Percentiles rank a stretch among this genome's conserved stretches.
Conservation (phyloP, 2,329 filamentous ascomycete species). For the Hirsutella thompsonii region DNA sequence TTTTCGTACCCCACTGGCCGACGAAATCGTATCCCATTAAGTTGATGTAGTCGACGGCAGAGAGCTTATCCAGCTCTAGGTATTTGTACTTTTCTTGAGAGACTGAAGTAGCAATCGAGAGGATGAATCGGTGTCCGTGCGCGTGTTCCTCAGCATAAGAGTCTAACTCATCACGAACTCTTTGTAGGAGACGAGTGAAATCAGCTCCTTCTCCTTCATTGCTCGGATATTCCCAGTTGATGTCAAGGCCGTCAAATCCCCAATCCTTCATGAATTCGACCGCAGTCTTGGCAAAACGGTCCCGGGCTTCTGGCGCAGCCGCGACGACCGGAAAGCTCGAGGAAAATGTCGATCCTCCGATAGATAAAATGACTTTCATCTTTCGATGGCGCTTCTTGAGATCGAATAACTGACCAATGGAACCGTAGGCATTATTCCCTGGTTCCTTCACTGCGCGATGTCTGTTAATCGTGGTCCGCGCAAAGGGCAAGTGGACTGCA, state of each 20-base stretch:
- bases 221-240: conserved; percentile 27
- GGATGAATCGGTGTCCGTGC: conserved; percentile 34
- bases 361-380: conserved; percentile 64
- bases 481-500: too few species aligned
- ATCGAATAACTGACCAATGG: conserved; percentile 65
- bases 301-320: conserved; percentile 46
- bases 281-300: conserved; percentile 55
- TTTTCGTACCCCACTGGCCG: conserved; percentile 52
- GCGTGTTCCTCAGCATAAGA: conserved; percentile 30
- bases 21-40: conserved; percentile 71
- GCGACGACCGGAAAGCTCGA: conserved; percentile 59
- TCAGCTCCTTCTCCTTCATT: conserved; percentile 25
- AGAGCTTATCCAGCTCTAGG: conserved; percentile 34
- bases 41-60: conserved; percentile 41
- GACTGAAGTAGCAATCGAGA: conserved; percentile 40
- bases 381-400: conserved; percentile 68
- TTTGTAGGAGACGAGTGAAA: conserved; percentile 29
- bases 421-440: conserved; percentile 67
- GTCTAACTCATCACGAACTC: conserved; percentile 33
- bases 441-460: too few species aligned
- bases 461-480: too few species aligned
- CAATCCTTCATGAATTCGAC: conserved; percentile 61
- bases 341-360: conserved; percentile 81
- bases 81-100: conserved; percentile 34
- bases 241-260: conserved; percentile 42